phyloP scores from a whole-genome alignment of 129 eudicot species.

The Flaveria bidentis region DNA sequence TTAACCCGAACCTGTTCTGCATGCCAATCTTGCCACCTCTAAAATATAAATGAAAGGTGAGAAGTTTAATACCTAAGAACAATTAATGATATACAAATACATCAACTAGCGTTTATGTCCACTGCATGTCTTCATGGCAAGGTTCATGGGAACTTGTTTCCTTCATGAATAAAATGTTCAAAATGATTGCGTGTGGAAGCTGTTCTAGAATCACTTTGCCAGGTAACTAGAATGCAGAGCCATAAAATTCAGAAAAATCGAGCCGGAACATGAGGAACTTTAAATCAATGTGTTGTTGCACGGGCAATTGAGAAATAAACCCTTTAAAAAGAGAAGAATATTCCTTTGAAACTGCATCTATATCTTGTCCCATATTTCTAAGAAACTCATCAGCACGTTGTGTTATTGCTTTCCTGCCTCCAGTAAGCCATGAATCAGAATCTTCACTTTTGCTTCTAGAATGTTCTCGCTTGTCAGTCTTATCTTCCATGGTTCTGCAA shows the following conservation, averaged over 20 bases:
- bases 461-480: conserved; percentile 34
- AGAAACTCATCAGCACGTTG: conserved; percentile 86
- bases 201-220: conserved; percentile 31
- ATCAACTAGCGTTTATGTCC: conserved; percentile 27
- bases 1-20: not conserved
- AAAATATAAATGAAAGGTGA: not conserved
- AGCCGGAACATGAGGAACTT: conserved; percentile 93
- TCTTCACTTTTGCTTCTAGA: conserved; percentile 56
- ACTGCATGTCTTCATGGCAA: conserved; percentile 21
- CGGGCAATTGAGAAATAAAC: conserved; percentile 83
- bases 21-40: conserved; percentile 1
- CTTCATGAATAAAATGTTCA: conserved; percentile 25
- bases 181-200: conserved; percentile 28
- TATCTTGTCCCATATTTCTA: conserved; percentile 66
- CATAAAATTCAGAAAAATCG: conserved; percentile 88
- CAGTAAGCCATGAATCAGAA: conserved; percentile 78
- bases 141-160: conserved; percentile 9
- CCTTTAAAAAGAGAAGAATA: conserved; percentile 79
- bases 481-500: conserved; percentile 67
- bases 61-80: conserved; percentile 42
- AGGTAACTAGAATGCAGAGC: conserved; percentile 48
- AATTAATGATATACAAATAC: conserved; percentile 31
- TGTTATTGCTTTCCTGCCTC: conserved; percentile 84
- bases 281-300: conserved; percentile 84
- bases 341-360: conserved; percentile 69